These are phyloP conservation scores for Termitomyces titanicus DNA, from an alignment of 768 basidiomycete genomes.

Conservation along the genomic window DNA sequence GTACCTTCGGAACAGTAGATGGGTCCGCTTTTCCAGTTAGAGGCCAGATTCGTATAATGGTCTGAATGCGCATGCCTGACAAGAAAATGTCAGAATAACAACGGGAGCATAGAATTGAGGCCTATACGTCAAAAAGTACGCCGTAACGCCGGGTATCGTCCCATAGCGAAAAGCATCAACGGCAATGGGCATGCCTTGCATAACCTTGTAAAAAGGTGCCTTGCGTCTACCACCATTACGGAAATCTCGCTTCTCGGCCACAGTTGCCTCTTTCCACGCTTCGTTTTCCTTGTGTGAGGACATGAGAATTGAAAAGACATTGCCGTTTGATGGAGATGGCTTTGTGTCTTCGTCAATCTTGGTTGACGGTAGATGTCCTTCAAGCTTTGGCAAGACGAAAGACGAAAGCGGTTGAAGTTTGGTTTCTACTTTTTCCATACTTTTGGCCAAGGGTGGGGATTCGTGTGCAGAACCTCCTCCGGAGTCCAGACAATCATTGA, in stretches of 20 bases:
- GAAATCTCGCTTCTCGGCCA: conserved; percentile 44
- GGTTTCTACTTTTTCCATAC: background rate
- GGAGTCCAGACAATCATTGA: conserved; percentile 50
- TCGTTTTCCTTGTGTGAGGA: conserved; percentile 76
- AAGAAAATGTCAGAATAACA: conserved; percentile 10
- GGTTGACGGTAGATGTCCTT: conserved; percentile 11
- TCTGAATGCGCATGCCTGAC: conserved; percentile 93
- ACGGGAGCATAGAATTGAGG: background rate
- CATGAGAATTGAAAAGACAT: conserved; percentile 85
- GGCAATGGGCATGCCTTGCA: conserved; percentile 97
- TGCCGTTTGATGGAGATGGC: conserved; percentile 13
- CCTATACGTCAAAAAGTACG: conserved; percentile 85
- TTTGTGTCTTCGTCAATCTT: conserved; percentile 18
- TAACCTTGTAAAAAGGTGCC: conserved; percentile 93
- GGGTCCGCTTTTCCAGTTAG: conserved; percentile 85
- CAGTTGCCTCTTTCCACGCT: conserved; percentile 79
- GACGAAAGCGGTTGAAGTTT: conserved; percentile 10
- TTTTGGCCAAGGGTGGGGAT: background rate
- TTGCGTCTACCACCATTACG: conserved; percentile 55
- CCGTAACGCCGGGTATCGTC: conserved; percentile 80
- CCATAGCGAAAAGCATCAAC: conserved; percentile 98
- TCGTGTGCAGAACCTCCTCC: background rate
- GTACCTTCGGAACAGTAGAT: conserved; percentile 97
- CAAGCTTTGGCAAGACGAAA: conserved; percentile 12
- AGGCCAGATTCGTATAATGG: conserved; percentile 90